phyloP scores from a whole-genome alignment of 164 flowering plant genomes.

The Vitis rupestris region DNA sequence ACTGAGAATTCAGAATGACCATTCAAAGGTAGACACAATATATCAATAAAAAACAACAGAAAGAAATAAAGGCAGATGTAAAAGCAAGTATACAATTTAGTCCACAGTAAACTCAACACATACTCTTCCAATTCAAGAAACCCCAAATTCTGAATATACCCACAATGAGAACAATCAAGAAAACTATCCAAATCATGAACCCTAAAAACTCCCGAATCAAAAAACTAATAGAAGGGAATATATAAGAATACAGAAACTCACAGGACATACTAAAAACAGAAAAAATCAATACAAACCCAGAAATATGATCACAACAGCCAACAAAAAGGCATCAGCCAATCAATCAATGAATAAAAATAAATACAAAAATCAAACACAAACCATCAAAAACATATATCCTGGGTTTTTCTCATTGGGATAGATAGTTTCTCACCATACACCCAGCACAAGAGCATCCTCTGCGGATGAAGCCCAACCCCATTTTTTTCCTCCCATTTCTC shows the following conservation, averaged over 20 bases:
- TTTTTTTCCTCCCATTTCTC: neutral
- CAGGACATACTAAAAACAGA: neutral
- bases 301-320: conserved; percentile 2
- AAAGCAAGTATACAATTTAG: neutral
- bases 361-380: neutral
- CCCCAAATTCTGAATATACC: neutral
- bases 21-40: neutral
- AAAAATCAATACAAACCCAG: conserved; percentile 2
- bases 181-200: neutral
- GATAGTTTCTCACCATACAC: conserved; percentile 1
- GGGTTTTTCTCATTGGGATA: conserved; percentile 1
- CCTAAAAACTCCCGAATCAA: neutral
- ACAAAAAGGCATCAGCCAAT: neutral
- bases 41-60: neutral
- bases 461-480: neutral
- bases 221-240: neutral
- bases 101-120: neutral
- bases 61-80: neutral
- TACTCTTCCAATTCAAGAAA: neutral
- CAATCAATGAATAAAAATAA: neutral
- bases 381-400: neutral
- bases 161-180: neutral
- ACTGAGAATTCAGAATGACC: too few relatives aligned
- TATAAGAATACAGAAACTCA: neutral
- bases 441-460: neutral